A percentile compares a stretch with the other conserved stretches of the same genome.
Evolutionary conservation across 2,329 filamentous ascomycete species (phyloP).

Genomic region (Plenodomus biglobosus): DNA sequence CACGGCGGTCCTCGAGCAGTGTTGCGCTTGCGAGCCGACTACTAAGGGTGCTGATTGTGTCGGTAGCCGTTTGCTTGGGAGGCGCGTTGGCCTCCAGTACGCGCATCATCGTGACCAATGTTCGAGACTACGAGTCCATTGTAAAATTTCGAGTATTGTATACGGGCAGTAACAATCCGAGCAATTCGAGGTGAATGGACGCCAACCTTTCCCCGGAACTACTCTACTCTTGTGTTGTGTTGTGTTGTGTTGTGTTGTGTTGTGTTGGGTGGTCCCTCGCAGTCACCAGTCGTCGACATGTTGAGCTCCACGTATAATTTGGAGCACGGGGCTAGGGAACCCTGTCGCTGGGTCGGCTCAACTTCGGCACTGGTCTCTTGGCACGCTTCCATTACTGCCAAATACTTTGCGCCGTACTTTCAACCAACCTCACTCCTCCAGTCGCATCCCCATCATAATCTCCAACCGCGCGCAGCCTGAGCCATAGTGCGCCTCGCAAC

Average conservation of each 20-base stretch:
- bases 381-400: constrained; percentile 6
- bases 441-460: neutral
- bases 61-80: constrained; percentile 91
- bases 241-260: too few relatives aligned
- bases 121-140: constrained; percentile 24
- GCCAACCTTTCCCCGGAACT: too few relatives aligned
- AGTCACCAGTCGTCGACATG: neutral
- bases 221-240: too few relatives aligned
- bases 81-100: constrained; percentile 73
- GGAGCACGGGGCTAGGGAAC: constrained; percentile 13
- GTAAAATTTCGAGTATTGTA: neutral
- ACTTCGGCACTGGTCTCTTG: constrained; percentile 20
- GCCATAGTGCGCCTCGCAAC: neutral
- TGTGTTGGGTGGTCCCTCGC: too few relatives aligned
- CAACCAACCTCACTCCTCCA: neutral
- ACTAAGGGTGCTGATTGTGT: constrained; percentile 89
- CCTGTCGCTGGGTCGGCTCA: constrained; percentile 16
- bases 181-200: too few relatives aligned
- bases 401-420: too few relatives aligned
- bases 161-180: neutral
- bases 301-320: constrained; percentile 25
- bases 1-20: constrained; percentile 88
- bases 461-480: neutral
- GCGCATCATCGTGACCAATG: constrained; percentile 47
- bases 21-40: constrained; percentile 85